These are phyloP conservation scores for Rhodosporidiobolus odoratus DNA, from an alignment of 768 basidiomycete genomes.

Conservation along the genomic window DNA sequence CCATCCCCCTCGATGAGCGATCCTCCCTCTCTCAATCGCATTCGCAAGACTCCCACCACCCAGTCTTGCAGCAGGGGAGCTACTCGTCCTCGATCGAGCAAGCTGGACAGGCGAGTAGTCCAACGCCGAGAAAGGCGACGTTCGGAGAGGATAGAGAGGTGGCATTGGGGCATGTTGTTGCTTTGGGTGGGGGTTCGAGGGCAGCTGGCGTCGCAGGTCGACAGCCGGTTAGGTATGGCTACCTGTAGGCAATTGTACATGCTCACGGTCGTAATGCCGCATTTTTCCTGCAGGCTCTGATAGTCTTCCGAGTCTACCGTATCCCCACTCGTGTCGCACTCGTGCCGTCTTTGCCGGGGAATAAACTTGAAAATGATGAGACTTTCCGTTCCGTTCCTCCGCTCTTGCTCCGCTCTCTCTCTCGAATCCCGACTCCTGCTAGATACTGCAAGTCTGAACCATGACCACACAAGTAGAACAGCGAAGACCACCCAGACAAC, in stretches of 20 bases:
- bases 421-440: too few species aligned
- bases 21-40: background rate
- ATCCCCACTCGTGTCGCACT: too few species aligned
- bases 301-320: background rate
- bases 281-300: background rate
- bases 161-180: background rate
- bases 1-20: background rate
- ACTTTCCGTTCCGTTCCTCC: too few species aligned
- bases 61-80: background rate
- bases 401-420: too few species aligned
- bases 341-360: too few species aligned
- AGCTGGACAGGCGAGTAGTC: background rate
- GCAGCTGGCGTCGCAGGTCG: background rate
- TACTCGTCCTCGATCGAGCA: background rate
- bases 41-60: too few species aligned
- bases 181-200: background rate
- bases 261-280: too few species aligned
- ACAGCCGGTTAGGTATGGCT: slow-evolving; percentile 14
- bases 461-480: too few species aligned
- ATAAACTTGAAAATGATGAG: too few species aligned
- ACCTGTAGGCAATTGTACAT: slow-evolving; percentile 7
- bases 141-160: background rate
- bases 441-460: too few species aligned
- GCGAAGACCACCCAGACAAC: too few species aligned
- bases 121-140: background rate